A percentile compares a stretch with the other conserved stretches of the same genome.
Evolutionary conservation across 805 yeast genomes (phyloP).

Genomic region (Wickerhamomyces hampshirensis): DNA sequence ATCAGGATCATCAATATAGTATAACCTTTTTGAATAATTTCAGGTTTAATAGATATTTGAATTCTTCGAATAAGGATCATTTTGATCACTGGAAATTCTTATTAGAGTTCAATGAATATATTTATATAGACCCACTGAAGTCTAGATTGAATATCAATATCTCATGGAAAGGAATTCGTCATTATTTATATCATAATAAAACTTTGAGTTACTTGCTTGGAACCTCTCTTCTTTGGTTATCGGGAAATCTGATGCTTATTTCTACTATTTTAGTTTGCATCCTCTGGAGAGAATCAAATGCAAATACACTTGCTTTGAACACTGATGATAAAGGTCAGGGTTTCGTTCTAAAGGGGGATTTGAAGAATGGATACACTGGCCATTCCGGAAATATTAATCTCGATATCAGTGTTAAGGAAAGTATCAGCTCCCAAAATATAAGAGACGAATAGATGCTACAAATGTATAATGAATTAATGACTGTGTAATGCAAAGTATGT

Average conservation of each 20-base stretch:
- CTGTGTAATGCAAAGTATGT: too few species aligned
- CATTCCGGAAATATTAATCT: constrained; percentile 1
- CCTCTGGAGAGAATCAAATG: constrained; percentile 7
- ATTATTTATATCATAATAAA: constrained; percentile 22
- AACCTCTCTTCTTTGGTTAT: constrained; percentile 14
- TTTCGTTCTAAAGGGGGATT: constrained; percentile 1
- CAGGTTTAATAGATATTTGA: too few species aligned
- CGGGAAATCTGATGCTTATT: constrained; percentile 12
- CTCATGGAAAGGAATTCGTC: constrained; percentile 22
- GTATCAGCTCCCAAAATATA: too few species aligned
- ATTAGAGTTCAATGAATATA: constrained; percentile 20
- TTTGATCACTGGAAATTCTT: constrained; percentile 17
- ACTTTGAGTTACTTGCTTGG: constrained; percentile 20
- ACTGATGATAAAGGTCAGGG: constrained; percentile 5
- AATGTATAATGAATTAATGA: too few species aligned
- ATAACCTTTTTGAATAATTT: background rate
- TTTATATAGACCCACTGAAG: constrained; percentile 16
- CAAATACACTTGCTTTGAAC: too few species aligned
- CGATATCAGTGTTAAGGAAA: constrained; percentile 1
- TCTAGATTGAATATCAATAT: constrained; percentile 16
- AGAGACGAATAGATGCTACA: too few species aligned
- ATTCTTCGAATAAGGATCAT: too few species aligned
- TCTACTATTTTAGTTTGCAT: constrained; percentile 18
- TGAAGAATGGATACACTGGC: background rate
- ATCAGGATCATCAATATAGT: background rate